Conservation (phyloP, 371 early-diverging fungal genomes). For the Haplosporangium sp. region DNA sequence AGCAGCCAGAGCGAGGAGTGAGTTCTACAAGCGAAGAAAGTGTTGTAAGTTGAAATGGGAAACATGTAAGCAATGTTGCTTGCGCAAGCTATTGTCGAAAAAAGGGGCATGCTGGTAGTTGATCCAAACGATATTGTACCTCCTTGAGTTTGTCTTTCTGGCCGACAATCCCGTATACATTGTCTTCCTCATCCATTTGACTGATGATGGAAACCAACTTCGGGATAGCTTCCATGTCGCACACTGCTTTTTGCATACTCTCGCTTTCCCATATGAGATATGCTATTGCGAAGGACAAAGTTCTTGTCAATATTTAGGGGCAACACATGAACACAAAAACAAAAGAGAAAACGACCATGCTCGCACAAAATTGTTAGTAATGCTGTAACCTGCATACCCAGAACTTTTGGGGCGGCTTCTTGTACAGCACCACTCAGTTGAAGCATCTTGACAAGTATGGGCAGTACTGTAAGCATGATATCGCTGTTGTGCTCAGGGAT, state of each 20-base stretch:
- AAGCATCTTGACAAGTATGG: constrained; percentile 82
- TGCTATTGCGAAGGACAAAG: constrained; percentile 52
- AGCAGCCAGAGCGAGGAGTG: constrained; percentile 82
- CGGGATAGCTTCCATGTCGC: constrained; percentile 81
- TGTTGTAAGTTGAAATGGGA: background rate
- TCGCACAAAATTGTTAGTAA: too few species aligned
- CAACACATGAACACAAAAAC: too few species aligned
- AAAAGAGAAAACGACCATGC: too few species aligned
- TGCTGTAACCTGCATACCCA: constrained; percentile 60
- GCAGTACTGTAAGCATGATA: constrained; percentile 69
- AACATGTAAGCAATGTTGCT: background rate
- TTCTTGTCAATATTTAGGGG: too few species aligned
- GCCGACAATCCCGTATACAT: constrained; percentile 60
- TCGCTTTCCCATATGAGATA: constrained; percentile 81
- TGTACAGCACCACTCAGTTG: constrained; percentile 68
- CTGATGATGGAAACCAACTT: constrained; percentile 73
- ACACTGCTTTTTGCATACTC: constrained; percentile 82
- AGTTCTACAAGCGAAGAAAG: constrained; percentile 59
- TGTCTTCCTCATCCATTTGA: constrained; percentile 58
- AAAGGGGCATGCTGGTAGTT: background rate
- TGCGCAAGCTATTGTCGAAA: background rate
- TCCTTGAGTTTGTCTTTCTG: constrained; percentile 75
- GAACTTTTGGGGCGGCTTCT: constrained; percentile 77
- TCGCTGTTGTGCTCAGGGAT: constrained; percentile 70
- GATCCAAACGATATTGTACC: constrained; percentile 52